Percentiles rank a stretch among this genome's conserved stretches.
Conservation (phyloP, 2,329 filamentous ascomycete genomes). For the Leptographium wingfieldii region DNA sequence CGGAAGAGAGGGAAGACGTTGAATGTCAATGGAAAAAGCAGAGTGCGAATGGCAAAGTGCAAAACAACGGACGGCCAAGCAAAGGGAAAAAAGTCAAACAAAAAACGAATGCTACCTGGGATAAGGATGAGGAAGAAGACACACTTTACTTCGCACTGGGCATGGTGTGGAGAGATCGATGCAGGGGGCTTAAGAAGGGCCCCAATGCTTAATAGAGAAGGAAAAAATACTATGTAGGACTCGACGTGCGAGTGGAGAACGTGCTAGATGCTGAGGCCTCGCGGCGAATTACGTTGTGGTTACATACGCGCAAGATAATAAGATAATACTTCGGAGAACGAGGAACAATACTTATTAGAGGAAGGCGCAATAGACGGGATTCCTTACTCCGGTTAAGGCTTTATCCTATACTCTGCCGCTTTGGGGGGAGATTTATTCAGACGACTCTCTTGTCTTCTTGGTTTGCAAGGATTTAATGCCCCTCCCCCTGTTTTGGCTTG, state of each 20-base stretch:
- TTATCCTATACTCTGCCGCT: neutral
- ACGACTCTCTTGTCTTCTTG: neutral
- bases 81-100: neutral
- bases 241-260: neutral
- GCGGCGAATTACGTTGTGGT: too few species aligned
- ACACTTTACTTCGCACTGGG: neutral
- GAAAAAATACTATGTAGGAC: neutral
- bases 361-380: neutral
- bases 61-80: neutral
- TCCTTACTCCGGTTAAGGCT: neutral
- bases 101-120: neutral
- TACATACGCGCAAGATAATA: too few species aligned
- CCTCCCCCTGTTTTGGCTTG: neutral
- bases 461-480: neutral
- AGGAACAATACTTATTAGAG: neutral
- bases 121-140: neutral
- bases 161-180: conserved; percentile 2
- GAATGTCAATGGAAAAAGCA: neutral
- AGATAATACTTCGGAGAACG: neutral
- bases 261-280: neutral
- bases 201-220: neutral
- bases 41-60: neutral
- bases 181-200: neutral
- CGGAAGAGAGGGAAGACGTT: too few species aligned
- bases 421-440: neutral